Conservation (phyloP, 148 eudicot genomes). For the Nepenthes mirabilis region DNA sequence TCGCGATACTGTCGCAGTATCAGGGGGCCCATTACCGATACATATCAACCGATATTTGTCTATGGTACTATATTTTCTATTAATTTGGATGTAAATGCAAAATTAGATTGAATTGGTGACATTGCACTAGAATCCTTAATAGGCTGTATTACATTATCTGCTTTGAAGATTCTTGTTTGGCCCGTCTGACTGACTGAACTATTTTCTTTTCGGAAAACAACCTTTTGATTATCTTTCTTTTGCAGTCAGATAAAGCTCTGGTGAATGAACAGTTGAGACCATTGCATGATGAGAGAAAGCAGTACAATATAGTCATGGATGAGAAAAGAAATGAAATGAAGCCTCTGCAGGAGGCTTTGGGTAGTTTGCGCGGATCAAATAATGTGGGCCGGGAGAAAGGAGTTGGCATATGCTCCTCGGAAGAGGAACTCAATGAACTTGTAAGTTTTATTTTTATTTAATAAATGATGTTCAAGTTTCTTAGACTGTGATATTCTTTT, state of each 20-base stretch:
- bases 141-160: background rate
- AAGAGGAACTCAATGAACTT: slow-evolving; percentile 65
- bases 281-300: slow-evolving; percentile 38
- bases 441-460: slow-evolving; percentile 27
- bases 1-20: too few relatives aligned
- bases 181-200: background rate
- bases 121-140: too few relatives aligned
- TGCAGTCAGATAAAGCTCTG: slow-evolving; percentile 42
- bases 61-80: too few relatives aligned
- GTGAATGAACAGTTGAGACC: slow-evolving; percentile 30
- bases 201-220: background rate
- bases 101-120: too few relatives aligned
- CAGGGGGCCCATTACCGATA: too few relatives aligned
- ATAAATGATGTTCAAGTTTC: background rate
- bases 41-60: too few relatives aligned
- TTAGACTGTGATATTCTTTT: too few relatives aligned
- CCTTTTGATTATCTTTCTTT: slow-evolving; percentile 1
- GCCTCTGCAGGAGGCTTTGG: slow-evolving; percentile 78
- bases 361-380: slow-evolving; percentile 48
- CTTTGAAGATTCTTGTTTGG: background rate
- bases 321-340: slow-evolving; percentile 75
- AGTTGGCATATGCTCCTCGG: slow-evolving; percentile 48
- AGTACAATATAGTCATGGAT: slow-evolving; percentile 33
- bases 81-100: too few relatives aligned
- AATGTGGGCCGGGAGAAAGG: slow-evolving; percentile 35